Base-by-base conservation (phyloP, 164 flowering plant species). In the Tetrastigma voinierianum region DNA sequence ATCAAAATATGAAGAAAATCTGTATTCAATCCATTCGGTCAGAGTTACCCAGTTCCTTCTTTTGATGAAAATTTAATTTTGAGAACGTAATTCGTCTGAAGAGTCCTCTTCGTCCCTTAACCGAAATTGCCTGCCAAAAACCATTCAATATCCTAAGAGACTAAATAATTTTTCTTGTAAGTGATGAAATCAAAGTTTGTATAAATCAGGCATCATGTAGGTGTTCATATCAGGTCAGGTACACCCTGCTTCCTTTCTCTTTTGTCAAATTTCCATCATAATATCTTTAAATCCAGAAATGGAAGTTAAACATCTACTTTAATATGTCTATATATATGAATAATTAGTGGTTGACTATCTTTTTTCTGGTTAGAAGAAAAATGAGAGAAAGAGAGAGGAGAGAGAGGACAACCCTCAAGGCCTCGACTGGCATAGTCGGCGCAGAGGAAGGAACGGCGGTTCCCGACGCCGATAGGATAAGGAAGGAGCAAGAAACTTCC, bases 1-100 rank as follows among this genome's bases (percentile, higher is more conserved):
- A 51, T 57, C 61, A 59, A 52, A 46, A 40, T 12, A 20, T 64
- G 57, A 47, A 57, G 1, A 59, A 59, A n/a, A 7, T n/a, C n/a
- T n/a, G n/a, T n/a, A 23, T 58, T 6, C 47, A 23, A 43, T 57
- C 11, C 32, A 61, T 16, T 46, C 44, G 17, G n/a, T 11, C 0
- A 20, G 6, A 24, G 16, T 15, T 45, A 20, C 40, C 2, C 9
- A 13, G 46, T 55, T 56, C n/a, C n/a, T n/a, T 21, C 52, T 24
- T 69, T 40, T 46, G 54, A n/a, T 61, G 43, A 59, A 60, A 47
- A 45, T 1, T 48, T 74, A 83, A n/a, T 86, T 79, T 83, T 87
- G 24, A 87, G 63, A 14, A 87, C 74, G 64, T 82, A 87, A 58
- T 87, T 84, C 32, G 87, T 87, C 66, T 83, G 86, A 18, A 87